Evolutionary conservation across 768 basidiomycete genomes (phyloP), one percentile per base, ranked within the genome.

Genomic region (Pleurotus tuber-regium): DNA sequence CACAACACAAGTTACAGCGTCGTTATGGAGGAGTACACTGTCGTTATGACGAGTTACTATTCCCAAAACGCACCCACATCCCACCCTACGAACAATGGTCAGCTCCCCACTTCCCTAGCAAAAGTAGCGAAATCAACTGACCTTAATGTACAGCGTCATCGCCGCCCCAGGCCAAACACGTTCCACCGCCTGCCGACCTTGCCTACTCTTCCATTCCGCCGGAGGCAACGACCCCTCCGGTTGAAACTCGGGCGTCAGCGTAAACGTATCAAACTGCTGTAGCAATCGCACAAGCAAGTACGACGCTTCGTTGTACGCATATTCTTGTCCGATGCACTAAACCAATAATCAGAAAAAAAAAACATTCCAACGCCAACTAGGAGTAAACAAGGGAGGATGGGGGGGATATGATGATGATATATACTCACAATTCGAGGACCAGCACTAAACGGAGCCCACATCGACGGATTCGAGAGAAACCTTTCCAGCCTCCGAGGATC

Each of bases 281-380:
- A 89, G 67, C 29, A 89, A 67, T 25, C 83, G 74, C 8, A 83
- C 80, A 36, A 89, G 76, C 65, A 89, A 81, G 60, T 80, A 89
- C n/a, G 84, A 80, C 42, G 82, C 81, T 66, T 89, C 83, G 61
- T 87, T 87, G 59, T 84, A 84, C 4, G 87, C 87, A 52, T 88
- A 88, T 58, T 87, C 83, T 62, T 86, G 83, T 9, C 84, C 84
- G 16, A 88, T 65, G 58, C 86, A 87, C 85, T 87, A 59, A 28
- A 30, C 21, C 26, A 29, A 52, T 43, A 35, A 59, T 31, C 44
- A 35, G 8, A 25, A 9, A 14, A n/a, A 21, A 2, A 28, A 31
- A 41, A 31, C 21, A 18, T 36, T 4, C 2, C 3, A 4, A 31
- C 9, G 19, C 29, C 35, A 33, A 38, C 39, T 25, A 29, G 21